phyloP scores from a whole-genome alignment of 495 filamentous ascomycete genomes.

The Viridothelium virens region DNA sequence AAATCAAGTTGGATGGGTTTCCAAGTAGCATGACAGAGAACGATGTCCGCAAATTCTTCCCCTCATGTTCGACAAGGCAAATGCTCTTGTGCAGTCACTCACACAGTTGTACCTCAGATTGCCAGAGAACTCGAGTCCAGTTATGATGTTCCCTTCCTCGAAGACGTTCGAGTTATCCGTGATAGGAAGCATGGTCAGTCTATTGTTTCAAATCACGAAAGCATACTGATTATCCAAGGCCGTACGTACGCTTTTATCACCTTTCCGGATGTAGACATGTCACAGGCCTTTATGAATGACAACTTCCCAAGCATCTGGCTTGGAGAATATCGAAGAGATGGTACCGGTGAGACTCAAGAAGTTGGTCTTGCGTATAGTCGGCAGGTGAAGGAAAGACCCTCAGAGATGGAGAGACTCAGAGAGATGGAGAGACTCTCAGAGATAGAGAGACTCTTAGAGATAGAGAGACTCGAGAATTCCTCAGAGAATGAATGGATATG shows the following conservation, averaged over 20 bases:
- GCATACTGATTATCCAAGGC: conserved; percentile 43
- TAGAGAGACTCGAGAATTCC: too few relatives aligned
- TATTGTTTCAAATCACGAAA: conserved; percentile 49
- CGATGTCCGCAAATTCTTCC: conserved; percentile 44
- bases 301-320: conserved; percentile 58
- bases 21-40: conserved; percentile 56
- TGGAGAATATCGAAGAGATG: conserved; percentile 34
- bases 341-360: neutral
- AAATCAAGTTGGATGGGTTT: conserved; percentile 57
- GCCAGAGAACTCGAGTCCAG: conserved; percentile 36
- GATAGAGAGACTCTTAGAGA: too few relatives aligned
- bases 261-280: conserved; percentile 52
- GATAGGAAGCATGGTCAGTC: conserved; percentile 67
- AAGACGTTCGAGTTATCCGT: conserved; percentile 60
- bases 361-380: neutral
- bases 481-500: neutral
- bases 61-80: too few relatives aligned
- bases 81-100: conserved; percentile 21
- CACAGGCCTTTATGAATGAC: conserved; percentile 57
- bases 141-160: neutral
- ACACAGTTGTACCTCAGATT: conserved; percentile 41
- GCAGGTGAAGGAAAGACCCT: neutral
- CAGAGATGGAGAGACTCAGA: neutral
- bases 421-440: too few relatives aligned
- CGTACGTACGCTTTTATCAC: conserved; percentile 61